These are phyloP conservation scores for Garcia nutans DNA, from an alignment of 345 rosid species.

Conservation along the genomic window DNA sequence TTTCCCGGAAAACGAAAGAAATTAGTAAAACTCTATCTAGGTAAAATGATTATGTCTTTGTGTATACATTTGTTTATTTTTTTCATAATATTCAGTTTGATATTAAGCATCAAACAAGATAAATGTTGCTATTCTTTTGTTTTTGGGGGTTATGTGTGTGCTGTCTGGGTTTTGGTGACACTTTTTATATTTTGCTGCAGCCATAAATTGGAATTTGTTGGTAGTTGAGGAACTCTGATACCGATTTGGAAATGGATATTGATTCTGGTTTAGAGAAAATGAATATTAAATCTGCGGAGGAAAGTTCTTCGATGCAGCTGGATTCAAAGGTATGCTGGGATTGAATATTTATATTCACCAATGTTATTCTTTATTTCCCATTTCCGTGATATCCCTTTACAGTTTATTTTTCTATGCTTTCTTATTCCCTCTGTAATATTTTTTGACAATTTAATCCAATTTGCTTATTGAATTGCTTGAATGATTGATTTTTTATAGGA, in stretches of 20 bases:
- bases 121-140: not conserved
- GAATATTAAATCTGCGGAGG: constrained; percentile 37
- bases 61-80: not conserved
- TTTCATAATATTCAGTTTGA: not conserved
- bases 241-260: constrained; percentile 41
- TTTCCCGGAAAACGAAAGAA: not conserved
- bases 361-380: not conserved
- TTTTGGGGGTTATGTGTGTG: not conserved
- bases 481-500: constrained; percentile 43
- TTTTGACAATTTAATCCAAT: not conserved
- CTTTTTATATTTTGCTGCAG: constrained; percentile 3
- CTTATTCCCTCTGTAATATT: not conserved
- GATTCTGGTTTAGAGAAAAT: constrained; percentile 34
- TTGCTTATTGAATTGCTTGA: constrained; percentile 1
- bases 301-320: constrained; percentile 37
- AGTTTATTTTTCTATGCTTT: too few species aligned
- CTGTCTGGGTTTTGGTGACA: not conserved
- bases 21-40: not conserved
- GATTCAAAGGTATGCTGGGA: constrained; percentile 42
- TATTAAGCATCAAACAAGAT: not conserved
- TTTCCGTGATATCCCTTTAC: not conserved
- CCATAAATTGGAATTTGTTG: not conserved
- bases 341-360: not conserved
- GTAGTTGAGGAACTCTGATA: constrained; percentile 1
- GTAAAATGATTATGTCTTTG: not conserved